Conservation (phyloP, 345 rosid species). For the Gossypium arboreum region DNA sequence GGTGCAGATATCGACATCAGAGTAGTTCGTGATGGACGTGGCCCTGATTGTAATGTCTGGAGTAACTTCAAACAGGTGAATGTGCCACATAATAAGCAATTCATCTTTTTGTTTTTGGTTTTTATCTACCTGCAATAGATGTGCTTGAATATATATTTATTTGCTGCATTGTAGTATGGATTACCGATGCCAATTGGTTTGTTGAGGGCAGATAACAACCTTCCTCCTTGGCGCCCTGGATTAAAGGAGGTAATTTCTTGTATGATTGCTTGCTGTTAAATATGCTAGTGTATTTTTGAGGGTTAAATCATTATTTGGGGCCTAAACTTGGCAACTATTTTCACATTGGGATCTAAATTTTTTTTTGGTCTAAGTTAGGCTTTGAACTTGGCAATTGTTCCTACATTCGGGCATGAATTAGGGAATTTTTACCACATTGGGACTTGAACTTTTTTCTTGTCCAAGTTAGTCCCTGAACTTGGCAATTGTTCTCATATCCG, state of each 20-base stretch:
- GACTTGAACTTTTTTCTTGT: no score
- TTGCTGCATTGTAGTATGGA: conserved; percentile 64
- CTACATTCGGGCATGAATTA: no score
- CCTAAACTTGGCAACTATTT: no score
- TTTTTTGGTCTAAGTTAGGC: no score
- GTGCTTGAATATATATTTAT: conserved; percentile 14
- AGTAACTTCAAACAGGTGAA: conserved; percentile 97
- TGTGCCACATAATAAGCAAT: background rate
- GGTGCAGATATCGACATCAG: conserved; percentile 98
- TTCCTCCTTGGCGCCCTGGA: conserved; percentile 94
- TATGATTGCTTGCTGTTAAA: background rate
- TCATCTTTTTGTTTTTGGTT: background rate
- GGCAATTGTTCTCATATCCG: no score
- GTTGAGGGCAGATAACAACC: conserved; percentile 85
- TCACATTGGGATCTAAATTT: no score
- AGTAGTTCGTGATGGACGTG: conserved; percentile 96
- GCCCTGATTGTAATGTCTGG: conserved; percentile 95
- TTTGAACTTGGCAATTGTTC: no score
- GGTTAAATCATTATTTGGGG: background rate
- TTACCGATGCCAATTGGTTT: conserved; percentile 75
- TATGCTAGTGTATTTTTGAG: background rate
- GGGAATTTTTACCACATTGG: no score
- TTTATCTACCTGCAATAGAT: background rate
- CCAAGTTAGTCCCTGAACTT: no score
- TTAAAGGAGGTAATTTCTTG: conserved; percentile 62